Base-by-base conservation (phyloP, 495 filamentous ascomycete genomes). In the Staphylotrichum tortipilum region DNA sequence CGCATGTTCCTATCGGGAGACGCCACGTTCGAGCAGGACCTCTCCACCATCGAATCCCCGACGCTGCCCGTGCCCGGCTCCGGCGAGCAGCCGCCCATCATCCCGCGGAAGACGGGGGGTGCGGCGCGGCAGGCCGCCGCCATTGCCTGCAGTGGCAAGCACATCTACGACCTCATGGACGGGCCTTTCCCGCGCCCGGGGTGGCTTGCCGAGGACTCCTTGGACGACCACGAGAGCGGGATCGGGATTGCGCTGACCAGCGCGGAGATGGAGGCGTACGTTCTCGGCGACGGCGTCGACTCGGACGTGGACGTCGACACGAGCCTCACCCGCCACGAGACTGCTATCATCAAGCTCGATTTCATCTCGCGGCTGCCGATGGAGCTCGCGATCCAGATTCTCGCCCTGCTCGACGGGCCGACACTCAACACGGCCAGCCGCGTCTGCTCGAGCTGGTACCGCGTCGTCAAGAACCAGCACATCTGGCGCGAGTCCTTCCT, bases 401-500 rank as follows among this genome's bases (percentile, higher is more conserved):
- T 95, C 31, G 76, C 80, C 6, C 76, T 78, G 50, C 72, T 95
- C 15, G 67, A 92, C 55, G 83, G 81, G 17, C 40, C 68, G 17
- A 83, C 82, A 1, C 72, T 95, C 39, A 70, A 76, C 35, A 73
- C 73, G 8, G 72, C 78, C 5, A 77, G 81, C 57, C 63, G 70
- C 15, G 86, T 92, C 3, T 86, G 78, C 17, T 68, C 63, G 31
- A 49, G 58, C 33, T 95, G 89, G 89, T 53, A 71, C 50, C 55
- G 61, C n/a, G 69, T 80, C 23, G 77, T 80, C 21, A 72, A 73
- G 24, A 83, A 82, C 23, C 76, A 75, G 36, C 77, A 85, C 52
- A 77, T 94, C 31, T 95, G 89, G 89, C 79, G 80, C 36, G 75
- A 79, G 44, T 84, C 85, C 0, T 95, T 92, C 63, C 71, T 85